A percentile compares a stretch with the other conserved stretches of the same genome.
Conservation (phyloP, 805 yeast species). For the Torulaspora franciscae region DNA sequence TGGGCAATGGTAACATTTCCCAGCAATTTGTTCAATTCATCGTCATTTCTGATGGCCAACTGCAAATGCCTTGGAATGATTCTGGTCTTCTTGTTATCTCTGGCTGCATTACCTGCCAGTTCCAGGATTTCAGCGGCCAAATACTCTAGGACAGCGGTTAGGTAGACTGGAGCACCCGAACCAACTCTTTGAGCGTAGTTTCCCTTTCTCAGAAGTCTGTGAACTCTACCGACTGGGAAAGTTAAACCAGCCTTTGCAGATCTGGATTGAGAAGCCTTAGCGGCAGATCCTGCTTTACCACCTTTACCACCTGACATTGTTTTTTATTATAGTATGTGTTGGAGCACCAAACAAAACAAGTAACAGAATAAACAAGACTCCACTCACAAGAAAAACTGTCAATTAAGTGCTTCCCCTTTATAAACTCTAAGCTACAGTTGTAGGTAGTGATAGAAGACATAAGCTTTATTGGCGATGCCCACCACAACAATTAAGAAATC, state of each 20-base stretch:
- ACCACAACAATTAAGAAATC: too few relatives aligned
- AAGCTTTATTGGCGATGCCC: too few relatives aligned
- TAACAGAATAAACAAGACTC: neutral
- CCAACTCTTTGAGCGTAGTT: conserved; percentile 96
- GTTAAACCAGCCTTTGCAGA: conserved; percentile 95
- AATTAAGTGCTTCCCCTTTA: neutral
- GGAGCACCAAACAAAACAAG: neutral
- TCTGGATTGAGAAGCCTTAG: conserved; percentile 91
- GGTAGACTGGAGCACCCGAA: conserved; percentile 96
- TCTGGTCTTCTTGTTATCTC: conserved; percentile 97
- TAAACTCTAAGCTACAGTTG: neutral
- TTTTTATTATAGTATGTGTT: neutral
- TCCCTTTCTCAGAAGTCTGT: conserved; percentile 89
- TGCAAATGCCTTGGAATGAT: conserved; percentile 96
- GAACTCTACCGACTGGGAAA: conserved; percentile 98
- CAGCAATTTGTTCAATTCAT: conserved; percentile 87
- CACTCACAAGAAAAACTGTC: too few relatives aligned
- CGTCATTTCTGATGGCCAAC: conserved; percentile 95
- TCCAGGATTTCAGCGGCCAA: conserved; percentile 93
- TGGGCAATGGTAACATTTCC: conserved; percentile 91
- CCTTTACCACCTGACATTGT: conserved; percentile 60
- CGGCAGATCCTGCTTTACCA: conserved; percentile 88
- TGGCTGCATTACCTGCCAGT: conserved; percentile 95
- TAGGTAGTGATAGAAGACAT: too few relatives aligned
- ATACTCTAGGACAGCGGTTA: conserved; percentile 92